Base-by-base conservation (phyloP, 306 rosid species). In the Rubus parviflorus region DNA sequence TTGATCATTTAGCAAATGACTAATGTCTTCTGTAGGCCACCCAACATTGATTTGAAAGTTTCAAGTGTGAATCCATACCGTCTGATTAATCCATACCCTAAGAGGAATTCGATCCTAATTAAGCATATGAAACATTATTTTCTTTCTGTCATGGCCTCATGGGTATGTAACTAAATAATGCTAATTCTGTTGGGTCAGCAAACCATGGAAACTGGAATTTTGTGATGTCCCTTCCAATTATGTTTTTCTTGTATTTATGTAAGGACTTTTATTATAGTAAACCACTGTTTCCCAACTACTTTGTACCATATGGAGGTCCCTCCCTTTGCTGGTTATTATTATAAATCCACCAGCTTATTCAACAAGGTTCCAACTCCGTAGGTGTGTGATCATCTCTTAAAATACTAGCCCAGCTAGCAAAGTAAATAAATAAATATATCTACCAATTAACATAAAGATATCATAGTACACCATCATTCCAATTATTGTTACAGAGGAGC, bases 21-120 rank as follows among this genome's bases (percentile, higher is more conserved):
- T 71, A 5, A 13, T 53, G 51, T 72, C 54, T 56, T 56, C 9
- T 47, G 79, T 75, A 75, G 71, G 72, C 41, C 71, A 75, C 70
- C 60, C 60, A 54, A 41, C 60, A 63, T 22, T 48, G 63, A 63
- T 41, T 63, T 75, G 70, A 75, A 48, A 63, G 35, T 61, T 56
- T 61, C 37, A 23, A 17, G 30, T 74, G 23, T 41, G 52, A 42
- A 56, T 73, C 41, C 15, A 22, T n/a, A 74, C 5, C 35, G 20
- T 56, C 58, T 56, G 30, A 16, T n/a, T 7, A 8, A 56, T 19
- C 8, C 62, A n/a, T 22, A 7, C 62, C 62, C 62, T 56, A 20
- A 7, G 63, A 3, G 16, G 5, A 12, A 7, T 61, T 61, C 35
- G 35, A 30, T 14, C 54, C 16, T 61, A 35, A 30, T 30, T 13